phyloP scores from a whole-genome alignment of 345 rosid species.

The Angophora floribunda region DNA sequence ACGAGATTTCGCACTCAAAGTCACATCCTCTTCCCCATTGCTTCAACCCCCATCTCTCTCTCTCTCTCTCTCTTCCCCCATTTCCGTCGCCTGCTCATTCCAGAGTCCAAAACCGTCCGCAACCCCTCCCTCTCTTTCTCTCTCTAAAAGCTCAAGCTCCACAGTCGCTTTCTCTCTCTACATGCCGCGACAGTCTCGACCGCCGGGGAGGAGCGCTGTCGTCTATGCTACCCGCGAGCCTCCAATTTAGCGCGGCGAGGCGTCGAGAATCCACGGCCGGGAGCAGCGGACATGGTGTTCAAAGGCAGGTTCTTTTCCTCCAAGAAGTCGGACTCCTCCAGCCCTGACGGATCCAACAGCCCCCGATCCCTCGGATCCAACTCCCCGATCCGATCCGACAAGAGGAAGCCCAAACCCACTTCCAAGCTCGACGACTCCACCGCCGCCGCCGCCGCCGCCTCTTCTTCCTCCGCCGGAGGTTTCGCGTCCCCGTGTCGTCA shows the following conservation, averaged over 20 bases:
- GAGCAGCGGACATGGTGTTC: slow-evolving; percentile 53
- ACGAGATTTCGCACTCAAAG: neutral
- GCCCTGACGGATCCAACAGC: slow-evolving; percentile 84
- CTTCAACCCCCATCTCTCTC: neutral
- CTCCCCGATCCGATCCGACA: slow-evolving; percentile 86
- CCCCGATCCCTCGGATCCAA: slow-evolving; percentile 83
- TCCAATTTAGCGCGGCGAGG: neutral
- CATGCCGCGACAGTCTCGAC: neutral
- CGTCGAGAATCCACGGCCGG: neutral
- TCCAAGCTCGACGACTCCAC: slow-evolving; percentile 35
- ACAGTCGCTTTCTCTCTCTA: neutral
- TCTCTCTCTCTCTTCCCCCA: neutral
- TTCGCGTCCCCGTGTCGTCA: slow-evolving; percentile 14
- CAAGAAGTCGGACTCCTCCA: slow-evolving; percentile 79
- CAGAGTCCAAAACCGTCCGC: neutral
- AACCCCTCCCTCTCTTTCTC: neutral
- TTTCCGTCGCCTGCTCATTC: neutral
- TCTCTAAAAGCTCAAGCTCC: neutral
- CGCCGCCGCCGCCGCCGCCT: slow-evolving; percentile 1
- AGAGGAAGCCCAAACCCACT: slow-evolving; percentile 67
- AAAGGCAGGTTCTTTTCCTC: slow-evolving; percentile 91
- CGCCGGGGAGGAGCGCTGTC: neutral
- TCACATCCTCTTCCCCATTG: neutral
- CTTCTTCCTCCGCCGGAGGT: slow-evolving; percentile 1
- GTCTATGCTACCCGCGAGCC: neutral